phyloP scores from a whole-genome alignment of 345 rosid genomes.

The Adansonia digitata region DNA sequence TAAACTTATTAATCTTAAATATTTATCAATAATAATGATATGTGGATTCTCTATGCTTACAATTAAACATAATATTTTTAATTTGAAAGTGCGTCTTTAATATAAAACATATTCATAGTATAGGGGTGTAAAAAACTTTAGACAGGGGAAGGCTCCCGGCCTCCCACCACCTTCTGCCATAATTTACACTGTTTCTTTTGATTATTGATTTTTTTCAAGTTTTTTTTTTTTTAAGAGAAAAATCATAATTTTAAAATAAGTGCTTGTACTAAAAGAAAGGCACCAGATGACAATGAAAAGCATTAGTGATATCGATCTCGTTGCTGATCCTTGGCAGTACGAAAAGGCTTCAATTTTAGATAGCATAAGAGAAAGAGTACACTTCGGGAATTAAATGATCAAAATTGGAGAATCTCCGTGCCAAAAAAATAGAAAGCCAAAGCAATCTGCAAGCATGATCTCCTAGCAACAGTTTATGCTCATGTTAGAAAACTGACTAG shows the following conservation, averaged over 20 bases:
- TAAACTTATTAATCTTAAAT: too few species aligned
- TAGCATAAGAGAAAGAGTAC: background rate
- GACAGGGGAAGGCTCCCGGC: too few species aligned
- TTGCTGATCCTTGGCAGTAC: background rate
- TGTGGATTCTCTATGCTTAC: too few species aligned
- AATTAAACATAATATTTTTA: too few species aligned
- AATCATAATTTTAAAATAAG: background rate
- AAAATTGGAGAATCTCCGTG: slow-evolving; percentile 14
- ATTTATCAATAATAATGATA: too few species aligned
- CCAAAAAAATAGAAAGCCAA: background rate
- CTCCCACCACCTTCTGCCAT: too few species aligned
- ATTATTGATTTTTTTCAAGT: too few species aligned
- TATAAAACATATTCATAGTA: too few species aligned
- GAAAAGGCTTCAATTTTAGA: background rate
- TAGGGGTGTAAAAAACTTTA: too few species aligned
- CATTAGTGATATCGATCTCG: background rate
- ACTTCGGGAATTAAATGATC: background rate
- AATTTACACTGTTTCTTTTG: too few species aligned
- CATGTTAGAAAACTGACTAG: slow-evolving; percentile 38
- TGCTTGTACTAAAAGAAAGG: background rate
- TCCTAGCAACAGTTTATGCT: slow-evolving; percentile 33
- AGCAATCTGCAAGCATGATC: background rate
- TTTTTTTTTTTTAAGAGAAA: too few species aligned
- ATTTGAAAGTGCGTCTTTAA: too few species aligned
- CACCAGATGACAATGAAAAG: background rate